Conservation (phyloP, 2,329 filamentous ascomycete genomes). For the Fusarium sp. region DNA sequence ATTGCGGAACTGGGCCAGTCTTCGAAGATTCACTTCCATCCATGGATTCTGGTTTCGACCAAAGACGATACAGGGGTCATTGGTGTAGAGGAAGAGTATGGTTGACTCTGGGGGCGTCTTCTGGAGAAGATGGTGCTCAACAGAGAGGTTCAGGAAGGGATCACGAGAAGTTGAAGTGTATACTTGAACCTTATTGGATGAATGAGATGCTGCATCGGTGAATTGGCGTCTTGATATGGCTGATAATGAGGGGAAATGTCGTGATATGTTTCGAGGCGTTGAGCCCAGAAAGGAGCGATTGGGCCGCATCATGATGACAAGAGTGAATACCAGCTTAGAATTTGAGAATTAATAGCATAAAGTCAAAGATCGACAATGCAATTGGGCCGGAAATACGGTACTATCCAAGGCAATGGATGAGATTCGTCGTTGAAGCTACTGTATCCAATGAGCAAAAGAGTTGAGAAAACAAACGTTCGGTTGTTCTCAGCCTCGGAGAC, state of each 20-base stretch:
- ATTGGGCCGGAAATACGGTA: background rate
- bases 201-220: constrained; percentile 51
- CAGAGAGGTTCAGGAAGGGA: constrained; percentile 90
- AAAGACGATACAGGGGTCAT: constrained; percentile 87
- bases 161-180: constrained; percentile 76
- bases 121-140: constrained; percentile 90
- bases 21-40: constrained; percentile 83
- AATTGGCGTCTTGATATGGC: constrained; percentile 45
- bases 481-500: constrained; percentile 34
- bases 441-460: constrained; percentile 27
- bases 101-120: constrained; percentile 76
- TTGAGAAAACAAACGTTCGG: constrained; percentile 1
- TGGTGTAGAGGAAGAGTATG: constrained; percentile 88
- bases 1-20: constrained; percentile 55
- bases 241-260: constrained; percentile 10
- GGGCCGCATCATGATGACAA: constrained; percentile 17
- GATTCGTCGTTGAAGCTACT: constrained; percentile 27
- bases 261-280: constrained; percentile 6
- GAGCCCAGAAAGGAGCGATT: constrained; percentile 12
- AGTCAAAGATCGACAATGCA: background rate
- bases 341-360: background rate
- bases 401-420: background rate
- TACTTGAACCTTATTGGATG: constrained; percentile 68
- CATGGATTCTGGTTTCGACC: constrained; percentile 98
- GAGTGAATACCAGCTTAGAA: background rate